phyloP scores from a whole-genome alignment of 495 filamentous ascomycete species.

The Penicillium mononematosum region DNA sequence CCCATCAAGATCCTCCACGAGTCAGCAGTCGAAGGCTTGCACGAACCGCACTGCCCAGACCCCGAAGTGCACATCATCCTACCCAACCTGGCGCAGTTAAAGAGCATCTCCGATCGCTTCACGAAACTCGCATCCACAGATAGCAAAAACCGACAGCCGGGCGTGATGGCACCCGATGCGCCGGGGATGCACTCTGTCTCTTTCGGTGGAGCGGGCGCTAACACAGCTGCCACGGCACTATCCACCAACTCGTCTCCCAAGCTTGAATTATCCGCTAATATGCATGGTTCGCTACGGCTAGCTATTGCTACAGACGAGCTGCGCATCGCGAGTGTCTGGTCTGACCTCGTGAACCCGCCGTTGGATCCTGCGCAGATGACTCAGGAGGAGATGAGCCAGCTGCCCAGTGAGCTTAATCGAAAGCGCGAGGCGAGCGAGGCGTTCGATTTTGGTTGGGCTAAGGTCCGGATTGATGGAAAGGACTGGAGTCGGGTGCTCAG shows the following conservation, averaged over 20 bases:
- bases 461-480: constrained; percentile 82
- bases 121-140: constrained; percentile 65
- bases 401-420: constrained; percentile 68
- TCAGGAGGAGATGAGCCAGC: constrained; percentile 60
- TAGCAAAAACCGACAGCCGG: constrained; percentile 25
- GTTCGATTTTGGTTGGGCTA: constrained; percentile 73
- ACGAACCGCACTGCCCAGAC: constrained; percentile 86
- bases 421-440: constrained; percentile 55
- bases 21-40: constrained; percentile 74
- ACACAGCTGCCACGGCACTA: constrained; percentile 18
- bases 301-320: constrained; percentile 75
- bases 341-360: constrained; percentile 75
- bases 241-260: constrained; percentile 51
- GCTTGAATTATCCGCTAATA: constrained; percentile 81
- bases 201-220: background rate
- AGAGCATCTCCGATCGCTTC: constrained; percentile 89
- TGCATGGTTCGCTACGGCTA: constrained; percentile 81
- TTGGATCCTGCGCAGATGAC: constrained; percentile 72
- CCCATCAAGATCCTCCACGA: constrained; percentile 86
- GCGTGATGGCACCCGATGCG: constrained; percentile 17
- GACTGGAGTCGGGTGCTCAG: constrained; percentile 90
- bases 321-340: constrained; percentile 79
- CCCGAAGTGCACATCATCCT: constrained; percentile 93
- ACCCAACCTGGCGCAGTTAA: constrained; percentile 77
- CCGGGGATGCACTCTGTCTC: constrained; percentile 8